Percentiles rank a stretch among this genome's conserved stretches.
phyloP scores from a whole-genome alignment of 2,329 filamentous ascomycete species.

The Neodidymelliopsis sp. region DNA sequence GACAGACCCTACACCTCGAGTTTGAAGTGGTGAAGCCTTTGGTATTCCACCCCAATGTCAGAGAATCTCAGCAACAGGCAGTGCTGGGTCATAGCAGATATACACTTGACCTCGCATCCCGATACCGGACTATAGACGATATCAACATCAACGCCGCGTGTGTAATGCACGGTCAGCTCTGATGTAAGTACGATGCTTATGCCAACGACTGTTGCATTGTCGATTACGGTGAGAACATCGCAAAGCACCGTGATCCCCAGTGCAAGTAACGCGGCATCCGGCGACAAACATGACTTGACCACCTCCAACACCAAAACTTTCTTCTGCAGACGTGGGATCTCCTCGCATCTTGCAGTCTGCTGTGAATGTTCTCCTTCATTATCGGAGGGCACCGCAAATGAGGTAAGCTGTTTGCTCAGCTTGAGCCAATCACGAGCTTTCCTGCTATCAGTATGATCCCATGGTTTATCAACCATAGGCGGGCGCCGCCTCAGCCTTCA shows the following conservation, averaged over 20 bases:
- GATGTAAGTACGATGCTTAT: too few species aligned
- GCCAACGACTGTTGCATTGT: neutral
- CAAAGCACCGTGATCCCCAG: conserved; percentile 17
- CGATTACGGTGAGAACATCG: conserved; percentile 3
- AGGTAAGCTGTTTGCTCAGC: conserved; percentile 24
- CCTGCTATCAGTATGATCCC: conserved; percentile 37
- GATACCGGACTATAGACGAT: conserved; percentile 8
- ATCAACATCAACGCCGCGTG: conserved; percentile 1
- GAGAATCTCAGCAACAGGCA: too few species aligned
- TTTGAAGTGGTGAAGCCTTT: neutral
- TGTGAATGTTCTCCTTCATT: conserved; percentile 22
- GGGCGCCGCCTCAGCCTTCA: conserved; percentile 26
- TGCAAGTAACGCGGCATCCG: conserved; percentile 41
- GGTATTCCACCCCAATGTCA: neutral
- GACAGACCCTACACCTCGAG: too few species aligned
- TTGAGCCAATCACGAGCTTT: conserved; percentile 34
- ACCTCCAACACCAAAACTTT: conserved; percentile 30
- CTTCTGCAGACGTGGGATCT: conserved; percentile 31
- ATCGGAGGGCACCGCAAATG: conserved; percentile 42
- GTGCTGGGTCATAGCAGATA: neutral
- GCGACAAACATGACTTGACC: conserved; percentile 31
- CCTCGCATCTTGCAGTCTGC: conserved; percentile 13
- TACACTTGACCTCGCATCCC: neutral
- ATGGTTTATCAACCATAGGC: conserved; percentile 39
- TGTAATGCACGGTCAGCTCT: neutral